A percentile compares a stretch with the other conserved stretches of the same genome.
Evolutionary conservation across 805 yeast species (phyloP).

Genomic region (Candida parachauliodes): DNA sequence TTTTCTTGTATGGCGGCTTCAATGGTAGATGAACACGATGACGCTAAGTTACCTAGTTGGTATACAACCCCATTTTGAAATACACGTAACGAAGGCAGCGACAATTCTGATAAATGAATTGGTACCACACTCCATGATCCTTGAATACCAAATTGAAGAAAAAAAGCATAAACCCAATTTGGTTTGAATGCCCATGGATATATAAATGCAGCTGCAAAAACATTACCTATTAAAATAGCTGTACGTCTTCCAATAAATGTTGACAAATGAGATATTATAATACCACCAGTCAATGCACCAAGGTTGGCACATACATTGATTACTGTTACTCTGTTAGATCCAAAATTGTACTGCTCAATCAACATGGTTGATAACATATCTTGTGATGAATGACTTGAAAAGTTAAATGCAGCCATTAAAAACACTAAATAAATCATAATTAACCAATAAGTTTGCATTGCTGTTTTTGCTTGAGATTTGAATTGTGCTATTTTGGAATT

Average conservation of each 20-base stretch:
- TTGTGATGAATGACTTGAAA: constrained; percentile 72
- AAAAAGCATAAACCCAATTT: constrained; percentile 32
- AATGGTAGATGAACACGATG: constrained; percentile 69
- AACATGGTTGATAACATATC: constrained; percentile 68
- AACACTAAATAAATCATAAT: constrained; percentile 28
- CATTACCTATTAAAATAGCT: constrained; percentile 46
- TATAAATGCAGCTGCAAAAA: constrained; percentile 55
- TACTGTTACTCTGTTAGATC: constrained; percentile 49
- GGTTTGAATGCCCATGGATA: constrained; percentile 55
- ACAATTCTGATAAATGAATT: constrained; percentile 59
- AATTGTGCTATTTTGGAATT: constrained; percentile 12
- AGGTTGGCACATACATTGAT: constrained; percentile 61
- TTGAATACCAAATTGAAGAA: constrained; percentile 62
- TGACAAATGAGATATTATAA: constrained; percentile 55
- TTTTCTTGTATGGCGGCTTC: constrained; percentile 57
- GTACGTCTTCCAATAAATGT: constrained; percentile 61
- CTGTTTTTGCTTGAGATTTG: constrained; percentile 11
- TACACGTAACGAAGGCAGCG: constrained; percentile 50
- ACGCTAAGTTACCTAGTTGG: constrained; percentile 71
- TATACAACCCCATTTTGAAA: constrained; percentile 60
- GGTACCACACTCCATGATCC: constrained; percentile 78
- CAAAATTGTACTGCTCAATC: constrained; percentile 46
- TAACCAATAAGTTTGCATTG: constrained; percentile 26
- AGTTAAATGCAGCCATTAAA: constrained; percentile 66
- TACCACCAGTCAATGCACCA: constrained; percentile 68